Evolutionary conservation across 2,329 filamentous ascomycete species (phyloP), one percentile per base, ranked within the genome.

Genomic region (Diaporthe sp.): DNA sequence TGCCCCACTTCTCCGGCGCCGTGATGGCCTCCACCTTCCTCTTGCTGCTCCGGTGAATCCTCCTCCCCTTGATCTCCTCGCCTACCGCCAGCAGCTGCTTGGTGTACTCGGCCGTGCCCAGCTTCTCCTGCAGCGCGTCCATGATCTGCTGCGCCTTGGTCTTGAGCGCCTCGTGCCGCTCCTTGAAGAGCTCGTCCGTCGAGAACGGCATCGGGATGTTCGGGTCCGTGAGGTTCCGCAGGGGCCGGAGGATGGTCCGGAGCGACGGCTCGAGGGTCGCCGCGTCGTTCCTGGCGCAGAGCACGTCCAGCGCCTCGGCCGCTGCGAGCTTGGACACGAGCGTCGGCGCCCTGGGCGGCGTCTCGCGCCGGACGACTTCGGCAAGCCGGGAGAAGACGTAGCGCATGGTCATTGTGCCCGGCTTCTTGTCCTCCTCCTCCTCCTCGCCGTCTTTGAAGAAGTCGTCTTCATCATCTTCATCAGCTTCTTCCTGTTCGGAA

Each of bases 1-100:
- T 88, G 39, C 92, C 94, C 79, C 92, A 92, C 82, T 89, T 93
- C 85, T 97, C 96, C 1, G 97, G 97, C 81, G 94, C 91, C 68
- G 90, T 90, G 34, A 99, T 92, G 15, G 94, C 94, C 82, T 97
- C 96, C 78, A 98, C 94, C 85, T 95, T 94, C 80, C 97, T 91
- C 90, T 99, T 99, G 78, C 89, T 91, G 72, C 93, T 91, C 78
- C 97, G 88, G 80, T 92, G 91, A 82, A 95, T 91, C 78, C 97
- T 89, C 80, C 93, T 91, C 78, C 89, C 89, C 81, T 90, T 91
- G n/a, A 97, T 92, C 22, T 89, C 90, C 71, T 94, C 92, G 76
- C 95, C 91, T 9, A 97, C 94, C 55, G 89, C 89, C 53, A 94
- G 84, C 81, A 98, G 88, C 61, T 93, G 89, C 73, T 89, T 88